A percentile compares a stretch with the other conserved stretches of the same genome.
These are phyloP conservation scores for Nelumbo lutea DNA, from an alignment of 164 flowering plant species.

Conservation along the genomic window DNA sequence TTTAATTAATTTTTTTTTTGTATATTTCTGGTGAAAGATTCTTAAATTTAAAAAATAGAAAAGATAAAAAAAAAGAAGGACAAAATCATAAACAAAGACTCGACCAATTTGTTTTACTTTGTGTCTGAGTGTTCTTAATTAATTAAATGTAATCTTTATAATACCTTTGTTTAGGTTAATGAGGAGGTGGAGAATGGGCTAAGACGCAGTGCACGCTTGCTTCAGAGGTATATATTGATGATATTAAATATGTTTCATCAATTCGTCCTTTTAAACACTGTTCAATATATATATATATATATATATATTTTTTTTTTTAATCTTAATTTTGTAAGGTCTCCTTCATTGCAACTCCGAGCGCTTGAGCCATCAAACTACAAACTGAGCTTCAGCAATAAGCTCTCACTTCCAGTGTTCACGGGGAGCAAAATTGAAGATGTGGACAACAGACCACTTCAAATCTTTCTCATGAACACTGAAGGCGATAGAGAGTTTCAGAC, in stretches of 20 bases:
- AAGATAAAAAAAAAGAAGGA: too few relatives aligned
- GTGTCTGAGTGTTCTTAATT: neutral
- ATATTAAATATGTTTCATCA: neutral
- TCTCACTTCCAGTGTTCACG: slow-evolving; percentile 59
- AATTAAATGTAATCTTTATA: neutral
- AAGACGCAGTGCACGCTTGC: slow-evolving; percentile 12
- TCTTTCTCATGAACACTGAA: slow-evolving; percentile 31
- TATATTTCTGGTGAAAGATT: too few relatives aligned
- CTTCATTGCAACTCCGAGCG: slow-evolving; percentile 46
- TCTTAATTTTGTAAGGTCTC: slow-evolving; percentile 17
- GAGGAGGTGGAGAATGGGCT: slow-evolving; percentile 61
- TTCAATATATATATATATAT: too few relatives aligned
- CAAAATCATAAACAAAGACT: too few relatives aligned
- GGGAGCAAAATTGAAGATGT: slow-evolving; percentile 42
- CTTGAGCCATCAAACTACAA: slow-evolving; percentile 34
- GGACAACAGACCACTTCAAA: slow-evolving; percentile 32
- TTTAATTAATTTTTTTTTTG: too few relatives aligned
- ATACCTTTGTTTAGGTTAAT: slow-evolving; percentile 34
- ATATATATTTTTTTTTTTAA: neutral
- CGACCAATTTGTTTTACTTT: neutral
- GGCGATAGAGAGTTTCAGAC: slow-evolving; percentile 11
- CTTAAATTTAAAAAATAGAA: too few relatives aligned
- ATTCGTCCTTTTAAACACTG: neutral
- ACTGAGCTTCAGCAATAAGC: slow-evolving; percentile 38
- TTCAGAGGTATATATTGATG: slow-evolving; percentile 11